Conservation (phyloP, 179 eudicot species). For the Heliamphora pulchella region DNA sequence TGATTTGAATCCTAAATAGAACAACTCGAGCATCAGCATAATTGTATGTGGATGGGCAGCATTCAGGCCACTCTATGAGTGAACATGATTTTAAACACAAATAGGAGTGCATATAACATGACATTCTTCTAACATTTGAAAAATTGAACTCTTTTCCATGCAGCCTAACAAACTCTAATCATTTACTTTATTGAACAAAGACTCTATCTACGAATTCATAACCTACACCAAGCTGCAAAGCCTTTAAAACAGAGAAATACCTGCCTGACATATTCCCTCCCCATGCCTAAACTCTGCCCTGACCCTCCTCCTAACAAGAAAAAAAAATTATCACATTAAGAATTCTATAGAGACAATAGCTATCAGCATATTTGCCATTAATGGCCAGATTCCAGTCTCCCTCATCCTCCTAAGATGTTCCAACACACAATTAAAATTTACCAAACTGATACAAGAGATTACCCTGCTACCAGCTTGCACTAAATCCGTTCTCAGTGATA, state of each 20-base stretch:
- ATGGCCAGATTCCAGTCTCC: too few species aligned
- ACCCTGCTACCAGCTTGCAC: too few species aligned
- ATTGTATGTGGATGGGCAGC: background rate
- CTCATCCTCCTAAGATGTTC: too few species aligned
- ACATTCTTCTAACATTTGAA: background rate
- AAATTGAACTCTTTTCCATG: background rate
- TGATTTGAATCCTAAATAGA: background rate
- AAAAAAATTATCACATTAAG: too few species aligned
- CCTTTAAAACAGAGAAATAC: background rate
- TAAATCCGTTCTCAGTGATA: too few species aligned
- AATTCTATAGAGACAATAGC: too few species aligned
- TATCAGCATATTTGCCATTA: too few species aligned
- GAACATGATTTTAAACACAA: background rate
- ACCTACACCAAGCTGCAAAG: background rate
- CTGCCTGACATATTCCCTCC: too few species aligned
- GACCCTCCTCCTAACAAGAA: too few species aligned
- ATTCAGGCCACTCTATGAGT: background rate
- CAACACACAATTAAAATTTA: too few species aligned
- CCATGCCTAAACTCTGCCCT: background rate
- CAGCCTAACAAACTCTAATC: background rate
- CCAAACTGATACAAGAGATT: too few species aligned
- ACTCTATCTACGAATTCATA: background rate
- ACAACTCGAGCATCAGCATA: background rate
- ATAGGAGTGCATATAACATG: background rate
- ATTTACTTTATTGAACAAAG: background rate